phyloP scores from a whole-genome alignment of 345 rosid genomes.

The Hibiscus trionum region DNA sequence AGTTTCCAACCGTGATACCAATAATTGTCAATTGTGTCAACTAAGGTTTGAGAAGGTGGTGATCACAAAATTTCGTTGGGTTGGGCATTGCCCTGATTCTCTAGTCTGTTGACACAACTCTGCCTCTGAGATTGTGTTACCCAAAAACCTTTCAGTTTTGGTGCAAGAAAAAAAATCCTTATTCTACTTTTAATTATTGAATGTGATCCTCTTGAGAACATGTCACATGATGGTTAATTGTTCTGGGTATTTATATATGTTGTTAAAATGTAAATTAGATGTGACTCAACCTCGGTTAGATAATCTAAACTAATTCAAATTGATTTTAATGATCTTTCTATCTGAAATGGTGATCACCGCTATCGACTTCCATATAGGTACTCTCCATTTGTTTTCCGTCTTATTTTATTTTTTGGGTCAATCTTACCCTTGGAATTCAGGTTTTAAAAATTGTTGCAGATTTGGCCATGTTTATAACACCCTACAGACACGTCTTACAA shows the following conservation, averaged over 20 bases:
- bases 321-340: conserved; percentile 4
- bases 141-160: background rate
- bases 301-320: background rate
- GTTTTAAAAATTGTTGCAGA: conserved; percentile 32
- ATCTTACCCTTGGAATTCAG: conserved; percentile 5
- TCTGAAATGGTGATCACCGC: background rate
- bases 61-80: background rate
- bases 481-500: conserved; percentile 88
- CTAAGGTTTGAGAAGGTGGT: background rate
- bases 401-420: background rate
- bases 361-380: background rate
- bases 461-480: conserved; percentile 69
- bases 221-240: background rate
- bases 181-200: background rate
- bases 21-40: background rate
- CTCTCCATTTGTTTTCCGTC: background rate
- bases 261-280: background rate
- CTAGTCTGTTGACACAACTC: background rate
- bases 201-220: background rate
- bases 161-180: background rate
- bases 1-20: background rate
- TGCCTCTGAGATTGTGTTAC: background rate
- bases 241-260: background rate
- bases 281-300: background rate
- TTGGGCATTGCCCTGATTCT: background rate